Percentiles rank a stretch among this genome's conserved stretches.
Evolutionary conservation across 352 stramenopile genomes (phyloP).

Genomic region (Globisporangium iwayamae): DNA sequence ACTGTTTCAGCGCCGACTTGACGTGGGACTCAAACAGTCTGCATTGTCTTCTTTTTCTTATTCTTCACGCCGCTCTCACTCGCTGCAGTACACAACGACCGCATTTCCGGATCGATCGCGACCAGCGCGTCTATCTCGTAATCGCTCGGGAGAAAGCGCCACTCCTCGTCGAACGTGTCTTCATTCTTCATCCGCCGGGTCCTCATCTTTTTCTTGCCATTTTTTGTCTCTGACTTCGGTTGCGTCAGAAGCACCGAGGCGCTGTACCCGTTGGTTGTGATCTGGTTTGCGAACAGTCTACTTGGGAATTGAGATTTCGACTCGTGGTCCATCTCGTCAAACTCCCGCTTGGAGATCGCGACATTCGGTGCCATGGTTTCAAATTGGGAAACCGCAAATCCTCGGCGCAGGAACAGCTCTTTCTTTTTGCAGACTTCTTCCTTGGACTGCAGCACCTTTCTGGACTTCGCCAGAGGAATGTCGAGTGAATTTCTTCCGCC

Average conservation of each 20-base stretch:
- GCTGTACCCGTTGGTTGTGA: constrained; percentile 10
- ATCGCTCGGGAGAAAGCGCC: too few relatives aligned
- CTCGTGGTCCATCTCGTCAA: neutral
- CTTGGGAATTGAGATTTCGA: neutral
- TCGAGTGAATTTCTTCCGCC: too few relatives aligned
- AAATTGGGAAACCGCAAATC: neutral
- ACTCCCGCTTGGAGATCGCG: too few relatives aligned
- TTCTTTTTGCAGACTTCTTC: neutral
- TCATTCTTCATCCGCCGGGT: neutral
- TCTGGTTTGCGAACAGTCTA: constrained; percentile 7
- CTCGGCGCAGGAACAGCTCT: neutral
- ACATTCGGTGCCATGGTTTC: neutral
- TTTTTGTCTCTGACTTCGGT: neutral
- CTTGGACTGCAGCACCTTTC: too few relatives aligned
- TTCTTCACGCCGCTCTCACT: neutral
- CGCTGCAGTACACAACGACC: too few relatives aligned
- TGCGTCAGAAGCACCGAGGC: constrained; percentile 5
- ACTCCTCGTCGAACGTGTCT: neutral
- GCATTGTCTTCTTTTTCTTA: neutral
- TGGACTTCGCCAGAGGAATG: too few relatives aligned
- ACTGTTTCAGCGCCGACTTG: neutral
- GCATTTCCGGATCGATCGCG: too few relatives aligned
- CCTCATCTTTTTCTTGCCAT: neutral
- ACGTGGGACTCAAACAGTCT: neutral
- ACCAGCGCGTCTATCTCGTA: too few relatives aligned